phyloP scores from a whole-genome alignment of 306 rosid genomes.

The Coriaria nepalensis region DNA sequence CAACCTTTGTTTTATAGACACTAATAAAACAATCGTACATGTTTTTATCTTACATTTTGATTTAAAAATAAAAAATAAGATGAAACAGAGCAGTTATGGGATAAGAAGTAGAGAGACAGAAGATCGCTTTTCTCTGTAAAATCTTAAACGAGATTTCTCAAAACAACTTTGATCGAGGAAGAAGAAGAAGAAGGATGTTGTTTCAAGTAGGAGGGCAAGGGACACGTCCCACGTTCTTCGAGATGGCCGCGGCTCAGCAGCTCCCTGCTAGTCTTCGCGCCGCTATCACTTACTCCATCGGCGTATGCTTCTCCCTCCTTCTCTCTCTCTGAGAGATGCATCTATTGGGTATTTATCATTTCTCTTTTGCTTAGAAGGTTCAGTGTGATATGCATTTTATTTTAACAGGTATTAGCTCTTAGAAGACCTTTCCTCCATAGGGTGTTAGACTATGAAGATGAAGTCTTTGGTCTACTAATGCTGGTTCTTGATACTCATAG shows the following conservation, averaged over 20 bases:
- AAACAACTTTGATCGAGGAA: too few species aligned
- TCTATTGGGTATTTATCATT: neutral
- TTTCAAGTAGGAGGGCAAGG: constrained; percentile 98
- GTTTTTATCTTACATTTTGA: too few species aligned
- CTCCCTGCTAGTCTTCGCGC: constrained; percentile 89
- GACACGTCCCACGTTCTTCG: constrained; percentile 94
- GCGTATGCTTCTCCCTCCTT: constrained; percentile 27
- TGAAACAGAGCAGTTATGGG: too few species aligned
- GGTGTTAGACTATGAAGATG: constrained; percentile 72
- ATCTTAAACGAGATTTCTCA: too few species aligned
- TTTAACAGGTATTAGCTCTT: constrained; percentile 51
- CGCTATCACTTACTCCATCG: constrained; percentile 78
- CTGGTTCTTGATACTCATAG: constrained; percentile 76
- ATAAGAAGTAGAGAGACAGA: too few species aligned
- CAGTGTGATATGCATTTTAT: too few species aligned
- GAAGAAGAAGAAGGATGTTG: constrained; percentile 36
- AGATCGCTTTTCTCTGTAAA: too few species aligned
- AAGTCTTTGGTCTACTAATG: constrained; percentile 69
- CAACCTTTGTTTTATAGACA: too few species aligned
- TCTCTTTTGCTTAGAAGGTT: neutral
- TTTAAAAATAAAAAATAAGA: too few species aligned
- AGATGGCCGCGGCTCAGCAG: constrained; percentile 98
- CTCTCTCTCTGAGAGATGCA: neutral
- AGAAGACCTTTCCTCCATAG: constrained; percentile 61
- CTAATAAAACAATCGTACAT: too few species aligned